phyloP scores from a whole-genome alignment of 2,329 filamentous ascomycete species.

The Fusarium pseudoanthophilum region DNA sequence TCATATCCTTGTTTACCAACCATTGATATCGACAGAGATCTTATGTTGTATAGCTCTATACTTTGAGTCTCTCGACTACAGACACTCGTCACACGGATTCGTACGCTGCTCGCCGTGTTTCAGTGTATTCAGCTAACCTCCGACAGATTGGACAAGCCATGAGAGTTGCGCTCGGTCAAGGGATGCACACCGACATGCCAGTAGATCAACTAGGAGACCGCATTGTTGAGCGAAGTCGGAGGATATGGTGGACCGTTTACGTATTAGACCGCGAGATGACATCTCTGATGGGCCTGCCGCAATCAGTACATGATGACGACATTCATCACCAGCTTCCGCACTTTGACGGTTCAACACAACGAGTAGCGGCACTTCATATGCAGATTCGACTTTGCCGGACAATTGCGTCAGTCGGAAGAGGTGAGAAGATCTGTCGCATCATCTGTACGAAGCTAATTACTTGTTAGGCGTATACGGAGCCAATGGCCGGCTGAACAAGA shows the following conservation, averaged over 20 bases:
- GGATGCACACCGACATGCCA: constrained; percentile 64
- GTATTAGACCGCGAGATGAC: constrained; percentile 65
- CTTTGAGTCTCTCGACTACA: constrained; percentile 61
- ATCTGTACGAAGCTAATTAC: not conserved
- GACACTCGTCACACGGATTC: constrained; percentile 57
- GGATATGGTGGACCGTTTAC: constrained; percentile 66
- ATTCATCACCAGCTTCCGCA: constrained; percentile 55
- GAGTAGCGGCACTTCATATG: constrained; percentile 47
- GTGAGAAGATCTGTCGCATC: not conserved
- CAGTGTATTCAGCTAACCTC: not conserved
- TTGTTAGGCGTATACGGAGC: constrained; percentile 45
- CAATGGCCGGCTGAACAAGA: constrained; percentile 46
- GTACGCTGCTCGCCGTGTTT: constrained; percentile 38
- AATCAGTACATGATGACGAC: constrained; percentile 61
- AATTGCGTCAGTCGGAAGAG: constrained; percentile 48
- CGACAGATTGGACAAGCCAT: constrained; percentile 60
- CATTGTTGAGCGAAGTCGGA: constrained; percentile 58
- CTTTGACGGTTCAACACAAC: constrained; percentile 43
- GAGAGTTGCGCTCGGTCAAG: constrained; percentile 59
- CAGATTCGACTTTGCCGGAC: constrained; percentile 46
- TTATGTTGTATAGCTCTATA: constrained; percentile 64
- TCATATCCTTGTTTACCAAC: constrained; percentile 53
- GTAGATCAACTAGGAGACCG: constrained; percentile 53
- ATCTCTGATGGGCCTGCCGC: constrained; percentile 62
- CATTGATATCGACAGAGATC: constrained; percentile 60